Percentiles rank a stretch among this genome's conserved stretches.
phyloP scores from a whole-genome alignment of 1,284 basidiomycete species.

The Microbotryum intermedium region DNA sequence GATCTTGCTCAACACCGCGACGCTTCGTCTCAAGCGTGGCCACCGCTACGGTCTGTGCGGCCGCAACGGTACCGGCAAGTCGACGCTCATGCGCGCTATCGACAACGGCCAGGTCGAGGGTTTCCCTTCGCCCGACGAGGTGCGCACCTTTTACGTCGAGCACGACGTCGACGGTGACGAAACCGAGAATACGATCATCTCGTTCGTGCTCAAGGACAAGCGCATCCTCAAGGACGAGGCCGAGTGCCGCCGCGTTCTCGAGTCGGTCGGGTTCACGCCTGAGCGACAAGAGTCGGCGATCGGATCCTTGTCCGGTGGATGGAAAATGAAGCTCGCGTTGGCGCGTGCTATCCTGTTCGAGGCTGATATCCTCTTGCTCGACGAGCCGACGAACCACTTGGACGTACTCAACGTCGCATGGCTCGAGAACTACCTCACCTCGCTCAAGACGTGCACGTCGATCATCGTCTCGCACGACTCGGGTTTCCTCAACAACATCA shows the following conservation, averaged over 20 bases:
- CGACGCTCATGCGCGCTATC: constrained; percentile 70
- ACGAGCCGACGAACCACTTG: constrained; percentile 97
- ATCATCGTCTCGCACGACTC: constrained; percentile 72
- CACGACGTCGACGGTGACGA: constrained; percentile 93
- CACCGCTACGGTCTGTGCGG: constrained; percentile 97
- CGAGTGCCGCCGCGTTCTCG: constrained; percentile 71
- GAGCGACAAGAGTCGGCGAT: constrained; percentile 78
- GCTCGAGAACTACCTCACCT: constrained; percentile 90
- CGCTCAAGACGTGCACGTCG: constrained; percentile 83
- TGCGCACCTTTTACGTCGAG: constrained; percentile 98
- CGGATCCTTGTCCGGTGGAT: constrained; percentile 92
- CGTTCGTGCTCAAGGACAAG: constrained; percentile 79
- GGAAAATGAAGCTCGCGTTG: constrained; percentile 99
- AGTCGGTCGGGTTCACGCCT: constrained; percentile 82
- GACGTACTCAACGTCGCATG: constrained; percentile 95
- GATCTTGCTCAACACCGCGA: constrained; percentile 92
- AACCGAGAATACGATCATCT: constrained; percentile 78
- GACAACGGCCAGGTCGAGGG: constrained; percentile 78
- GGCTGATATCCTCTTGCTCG: constrained; percentile 90
- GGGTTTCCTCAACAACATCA: constrained; percentile 95
- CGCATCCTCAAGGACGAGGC: constrained; percentile 65
- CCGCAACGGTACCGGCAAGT: constrained; percentile 97
- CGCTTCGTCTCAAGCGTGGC: constrained; percentile 92
- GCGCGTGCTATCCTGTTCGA: constrained; percentile 98
- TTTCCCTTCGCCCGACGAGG: constrained; percentile 90